A percentile compares a stretch with the other conserved stretches of the same genome.
Evolutionary conservation across 2,329 filamentous ascomycete species (phyloP).

Genomic region (Colletotrichum sp.): DNA sequence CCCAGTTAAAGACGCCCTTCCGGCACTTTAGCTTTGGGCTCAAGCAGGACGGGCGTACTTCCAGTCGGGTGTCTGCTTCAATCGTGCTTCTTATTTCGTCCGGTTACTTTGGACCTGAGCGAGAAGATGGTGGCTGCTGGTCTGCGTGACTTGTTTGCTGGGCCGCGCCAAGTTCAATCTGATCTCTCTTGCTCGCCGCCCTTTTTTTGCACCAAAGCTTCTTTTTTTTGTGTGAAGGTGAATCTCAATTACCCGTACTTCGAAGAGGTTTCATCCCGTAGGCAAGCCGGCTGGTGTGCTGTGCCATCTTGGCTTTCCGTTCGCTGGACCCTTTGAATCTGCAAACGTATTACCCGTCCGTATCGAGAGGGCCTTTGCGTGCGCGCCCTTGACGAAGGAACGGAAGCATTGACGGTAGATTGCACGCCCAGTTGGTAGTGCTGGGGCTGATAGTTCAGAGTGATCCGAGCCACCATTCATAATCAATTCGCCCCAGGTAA

Average conservation of each 20-base stretch:
- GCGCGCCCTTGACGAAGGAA: not conserved
- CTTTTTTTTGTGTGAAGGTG: not conserved
- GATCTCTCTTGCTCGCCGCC: not conserved
- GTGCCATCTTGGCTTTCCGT: not conserved
- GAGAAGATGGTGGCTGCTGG: not conserved
- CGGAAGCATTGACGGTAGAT: not conserved
- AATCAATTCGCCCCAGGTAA: slow-evolving; percentile 4
- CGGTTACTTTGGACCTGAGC: not conserved
- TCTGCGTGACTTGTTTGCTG: not conserved
- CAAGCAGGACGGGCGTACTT: slow-evolving; percentile 12
- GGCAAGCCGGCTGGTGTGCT: not conserved
- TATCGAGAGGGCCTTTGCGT: slow-evolving; percentile 1
- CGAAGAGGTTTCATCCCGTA: slow-evolving; percentile 18
- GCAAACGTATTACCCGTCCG: not conserved
- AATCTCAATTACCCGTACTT: not conserved
- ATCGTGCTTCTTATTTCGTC: slow-evolving; percentile 7
- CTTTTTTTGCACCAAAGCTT: not conserved
- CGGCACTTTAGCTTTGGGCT: slow-evolving; percentile 8
- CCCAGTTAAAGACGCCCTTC: not conserved
- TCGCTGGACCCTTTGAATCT: slow-evolving; percentile 11
- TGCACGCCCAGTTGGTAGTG: not conserved
- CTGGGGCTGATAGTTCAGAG: not conserved
- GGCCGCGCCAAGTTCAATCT: not conserved
- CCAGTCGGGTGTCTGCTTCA: slow-evolving; percentile 13
- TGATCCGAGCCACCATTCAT: not conserved